Evolutionary conservation across 208 protist genomes (phyloP).

Genomic region (Leptomonas pyrrhocoris): DNA sequence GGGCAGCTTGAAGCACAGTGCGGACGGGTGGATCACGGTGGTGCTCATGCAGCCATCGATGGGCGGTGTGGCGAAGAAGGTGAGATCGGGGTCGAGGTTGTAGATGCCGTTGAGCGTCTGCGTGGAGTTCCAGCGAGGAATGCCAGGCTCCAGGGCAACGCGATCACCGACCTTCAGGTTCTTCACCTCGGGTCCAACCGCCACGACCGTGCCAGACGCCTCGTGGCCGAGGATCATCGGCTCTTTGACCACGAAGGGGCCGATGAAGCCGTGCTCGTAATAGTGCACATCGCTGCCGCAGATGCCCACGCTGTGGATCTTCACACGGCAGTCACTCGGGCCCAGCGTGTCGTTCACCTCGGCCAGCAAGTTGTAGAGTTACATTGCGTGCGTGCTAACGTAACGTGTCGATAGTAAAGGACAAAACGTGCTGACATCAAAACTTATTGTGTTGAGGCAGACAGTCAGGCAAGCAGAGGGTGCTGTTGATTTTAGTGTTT

Average conservation of each 20-base stretch:
- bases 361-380: no score
- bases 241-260: slow-evolving; percentile 48
- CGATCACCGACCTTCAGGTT: slow-evolving; percentile 54
- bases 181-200: slow-evolving; percentile 39
- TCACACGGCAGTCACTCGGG: slow-evolving; percentile 50
- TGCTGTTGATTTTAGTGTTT: neutral
- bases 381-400: no score
- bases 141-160: slow-evolving; percentile 73
- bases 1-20: slow-evolving; percentile 67
- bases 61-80: slow-evolving; percentile 77
- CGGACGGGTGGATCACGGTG: slow-evolving; percentile 58
- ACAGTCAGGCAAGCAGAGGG: no score
- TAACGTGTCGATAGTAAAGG: no score
- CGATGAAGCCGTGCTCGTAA: slow-evolving; percentile 65
- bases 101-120: slow-evolving; percentile 66
- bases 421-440: no score
- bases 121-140: slow-evolving; percentile 56
- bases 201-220: slow-evolving; percentile 46
- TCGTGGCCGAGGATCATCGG: slow-evolving; percentile 55
- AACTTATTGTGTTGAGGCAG: no score
- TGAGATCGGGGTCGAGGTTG: slow-evolving; percentile 73
- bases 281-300: slow-evolving; percentile 79
- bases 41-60: slow-evolving; percentile 55
- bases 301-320: slow-evolving; percentile 69
- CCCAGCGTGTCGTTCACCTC: slow-evolving; percentile 54